Evolutionary conservation across 2,329 filamentous ascomycete species (phyloP), one percentile per base, ranked within the genome.

Genomic region (Coniosporium tulheliwenetii): DNA sequence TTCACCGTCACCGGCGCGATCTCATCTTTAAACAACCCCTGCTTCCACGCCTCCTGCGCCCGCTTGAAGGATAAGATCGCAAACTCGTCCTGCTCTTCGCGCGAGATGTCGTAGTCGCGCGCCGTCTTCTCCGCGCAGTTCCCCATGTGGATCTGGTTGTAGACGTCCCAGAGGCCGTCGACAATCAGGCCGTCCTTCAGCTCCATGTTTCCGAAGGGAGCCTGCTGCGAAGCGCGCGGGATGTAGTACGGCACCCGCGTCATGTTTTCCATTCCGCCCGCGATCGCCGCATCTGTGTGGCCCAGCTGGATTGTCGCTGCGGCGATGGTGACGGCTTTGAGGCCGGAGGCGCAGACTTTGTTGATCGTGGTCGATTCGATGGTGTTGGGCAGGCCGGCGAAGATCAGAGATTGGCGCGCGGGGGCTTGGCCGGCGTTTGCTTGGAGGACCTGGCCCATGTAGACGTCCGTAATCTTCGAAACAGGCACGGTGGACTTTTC

Each of bases 181-280:
- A 91, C 91, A 57, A 96, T 81, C 52, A 98, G 64, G 0, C 89
- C 91, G 54, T 98, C 91, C 60, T 93, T 81, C 61, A 94, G 67
- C 61, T 82, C 82, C 50, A 91, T 70, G 52, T 94, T 77, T 30
- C 91, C 91, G 54, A 96, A 95, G 0, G 85, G 68, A 1, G 87
- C 84, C 50, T 91, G 70, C 46, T 81, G 75, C 53, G 78, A 85
- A n/a, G 85, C 77, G 30, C 91, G 77, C 7, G 82, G 78, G 29
- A 93, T 65, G 57, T 95, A 96, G 63, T 93, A 93, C 2, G 91
- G 91, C 4, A 94, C 85, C 33, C 82, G 75, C 5, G 84, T 85
- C 91, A 98, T 98, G 63, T 85, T 95, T 67, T 98, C 91, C 83
- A 98, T 95, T 41, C 91, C 91, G 46, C 91, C 91, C 1, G 91